phyloP scores from a whole-genome alignment of 768 basidiomycete species.

The Suillus discolor region DNA sequence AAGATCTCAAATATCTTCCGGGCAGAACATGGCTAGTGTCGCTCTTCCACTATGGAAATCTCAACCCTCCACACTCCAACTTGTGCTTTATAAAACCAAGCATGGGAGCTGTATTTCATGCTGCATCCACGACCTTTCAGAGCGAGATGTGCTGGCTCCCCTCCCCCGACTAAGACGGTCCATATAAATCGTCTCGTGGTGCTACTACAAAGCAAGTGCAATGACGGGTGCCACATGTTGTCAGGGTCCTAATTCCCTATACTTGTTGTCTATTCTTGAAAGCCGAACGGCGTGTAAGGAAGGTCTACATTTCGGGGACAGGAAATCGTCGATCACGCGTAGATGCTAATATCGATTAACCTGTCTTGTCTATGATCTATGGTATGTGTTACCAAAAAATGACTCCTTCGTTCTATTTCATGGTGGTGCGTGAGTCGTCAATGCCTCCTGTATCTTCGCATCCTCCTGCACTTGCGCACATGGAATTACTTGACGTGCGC shows the following conservation, averaged over 20 bases:
- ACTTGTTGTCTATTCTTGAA: neutral
- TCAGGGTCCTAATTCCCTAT: neutral
- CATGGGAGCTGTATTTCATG: constrained; percentile 3
- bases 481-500: constrained; percentile 43
- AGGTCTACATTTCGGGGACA: too few relatives aligned
- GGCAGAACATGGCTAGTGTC: constrained; percentile 33
- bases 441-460: constrained; percentile 14
- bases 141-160: constrained; percentile 32
- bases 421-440: neutral
- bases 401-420: neutral
- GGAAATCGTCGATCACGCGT: neutral
- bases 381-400: neutral
- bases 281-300: too few relatives aligned
- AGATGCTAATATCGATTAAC: neutral
- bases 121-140: constrained; percentile 26
- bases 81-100: constrained; percentile 29
- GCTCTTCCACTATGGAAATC: constrained; percentile 31
- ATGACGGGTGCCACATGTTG: constrained; percentile 24
- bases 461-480: constrained; percentile 33
- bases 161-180: constrained; percentile 20
- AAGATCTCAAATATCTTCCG: constrained; percentile 31
- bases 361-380: neutral
- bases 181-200: constrained; percentile 35
- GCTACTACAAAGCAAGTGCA: constrained; percentile 28
- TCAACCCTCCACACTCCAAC: constrained; percentile 33